Evolutionary conservation across 441 rosid genomes (phyloP).

Genomic region (Manihot esculenta): DNA sequence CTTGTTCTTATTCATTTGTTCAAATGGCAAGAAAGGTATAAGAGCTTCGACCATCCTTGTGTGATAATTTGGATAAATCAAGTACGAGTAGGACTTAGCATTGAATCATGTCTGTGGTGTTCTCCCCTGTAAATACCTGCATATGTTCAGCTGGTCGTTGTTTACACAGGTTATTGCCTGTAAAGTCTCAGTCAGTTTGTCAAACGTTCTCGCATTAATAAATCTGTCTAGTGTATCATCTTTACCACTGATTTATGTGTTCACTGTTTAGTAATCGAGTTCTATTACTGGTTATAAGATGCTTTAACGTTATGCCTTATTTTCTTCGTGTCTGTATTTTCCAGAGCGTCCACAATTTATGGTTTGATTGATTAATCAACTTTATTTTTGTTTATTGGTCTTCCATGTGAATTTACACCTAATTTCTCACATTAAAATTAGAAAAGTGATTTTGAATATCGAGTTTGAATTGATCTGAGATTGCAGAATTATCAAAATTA

Average conservation of each 20-base stretch:
- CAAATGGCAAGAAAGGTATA: conserved; percentile 15
- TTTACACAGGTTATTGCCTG: conserved; percentile 42
- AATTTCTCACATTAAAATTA: not conserved
- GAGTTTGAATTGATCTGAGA: not conserved
- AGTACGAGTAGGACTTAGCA: conserved; percentile 34
- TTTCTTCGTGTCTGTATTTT: too few species aligned
- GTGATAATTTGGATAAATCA: conserved; percentile 28
- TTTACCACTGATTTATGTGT: not conserved
- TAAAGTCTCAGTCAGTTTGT: conserved; percentile 33
- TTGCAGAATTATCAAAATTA: not conserved
- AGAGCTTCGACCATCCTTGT: conserved; percentile 16
- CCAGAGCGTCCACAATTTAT: not conserved
- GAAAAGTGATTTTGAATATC: not conserved
- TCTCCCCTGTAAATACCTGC: conserved; percentile 42
- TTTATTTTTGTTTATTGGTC: not conserved
- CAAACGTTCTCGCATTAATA: conserved; percentile 46
- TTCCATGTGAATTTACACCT: not conserved
- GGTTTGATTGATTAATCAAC: not conserved
- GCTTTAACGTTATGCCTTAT: not conserved
- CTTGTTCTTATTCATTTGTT: conserved; percentile 31
- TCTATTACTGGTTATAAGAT: not conserved
- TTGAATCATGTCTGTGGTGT: conserved; percentile 27
- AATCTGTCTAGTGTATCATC: conserved; percentile 18
- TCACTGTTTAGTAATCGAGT: not conserved
- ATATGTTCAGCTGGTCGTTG: conserved; percentile 27